Conservation (phyloP, 345 rosid species). For the Arabis alpina region DNA sequence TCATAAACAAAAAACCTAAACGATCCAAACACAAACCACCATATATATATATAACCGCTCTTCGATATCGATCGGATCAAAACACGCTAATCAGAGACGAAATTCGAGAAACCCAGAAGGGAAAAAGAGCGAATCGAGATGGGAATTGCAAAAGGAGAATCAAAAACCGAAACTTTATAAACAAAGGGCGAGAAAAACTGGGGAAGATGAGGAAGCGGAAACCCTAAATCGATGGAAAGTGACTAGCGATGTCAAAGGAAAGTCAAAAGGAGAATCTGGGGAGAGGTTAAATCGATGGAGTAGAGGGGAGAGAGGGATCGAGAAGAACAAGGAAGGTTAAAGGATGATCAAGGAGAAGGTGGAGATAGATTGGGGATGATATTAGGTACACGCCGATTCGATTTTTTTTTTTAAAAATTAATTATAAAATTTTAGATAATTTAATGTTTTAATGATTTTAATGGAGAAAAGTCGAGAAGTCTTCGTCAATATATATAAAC, state of each 20-base stretch:
- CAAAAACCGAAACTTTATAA: neutral
- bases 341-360: conserved; percentile 22
- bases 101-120: neutral
- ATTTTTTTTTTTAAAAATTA: neutral
- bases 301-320: conserved; percentile 35
- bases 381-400: conserved; percentile 38
- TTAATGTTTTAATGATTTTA: conserved; percentile 20
- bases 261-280: conserved; percentile 42
- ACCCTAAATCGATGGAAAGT: conserved; percentile 43
- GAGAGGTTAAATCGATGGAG: conserved; percentile 34
- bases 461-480: conserved; percentile 21
- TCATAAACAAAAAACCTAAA: conserved; percentile 32
- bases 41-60: conserved; percentile 15
- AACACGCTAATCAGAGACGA: neutral
- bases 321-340: conserved; percentile 22
- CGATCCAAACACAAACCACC: conserved; percentile 27
- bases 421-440: neutral
- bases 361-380: conserved; percentile 23
- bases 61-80: conserved; percentile 36
- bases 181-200: neutral
- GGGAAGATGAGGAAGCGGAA: conserved; percentile 21
- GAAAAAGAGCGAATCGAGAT: conserved; percentile 2
- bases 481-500: conserved; percentile 5
- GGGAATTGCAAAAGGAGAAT: conserved; percentile 15
- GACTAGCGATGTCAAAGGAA: conserved; percentile 35